Base-by-base conservation (phyloP, 495 filamentous ascomycete genomes). In the Wilcoxina mikolae region DNA sequence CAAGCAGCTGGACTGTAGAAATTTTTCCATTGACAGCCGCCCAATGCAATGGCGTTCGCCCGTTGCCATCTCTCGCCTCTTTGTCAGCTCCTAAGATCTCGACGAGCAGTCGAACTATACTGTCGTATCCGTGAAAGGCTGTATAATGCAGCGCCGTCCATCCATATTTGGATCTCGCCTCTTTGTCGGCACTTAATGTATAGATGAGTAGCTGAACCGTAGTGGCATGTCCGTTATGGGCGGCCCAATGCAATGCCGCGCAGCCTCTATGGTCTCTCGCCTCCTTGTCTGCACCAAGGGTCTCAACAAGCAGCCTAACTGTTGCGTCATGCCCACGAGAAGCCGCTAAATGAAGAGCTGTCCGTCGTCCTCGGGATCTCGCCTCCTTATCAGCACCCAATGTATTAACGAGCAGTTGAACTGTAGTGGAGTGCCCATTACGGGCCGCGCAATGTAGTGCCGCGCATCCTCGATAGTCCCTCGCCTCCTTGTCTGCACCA, bases 1-100 rank as follows among this genome's bases (percentile, higher is more conserved):
- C 15, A 35, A 35, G 31, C 15, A 15, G 15, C 31, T n/a, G 31
- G 7, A 35, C 31, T 7, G 31, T 15, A 35, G 7, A 7, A 7
- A 35, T 7, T 7, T 35, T 7, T 35, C n/a, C 44, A 2, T 31
- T 35, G 18, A 26, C 55, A 28, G 29, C 45, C 9, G 59, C 59
- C 12, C 53, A 28, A 27, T 52, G 45, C 39, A 62, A 43, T 12
- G 53, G 29, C 17, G 59, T 62, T 43, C 44, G 50, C 7, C 59
- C 58, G 2, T 23, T 29, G 22, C 9, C 27, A 39, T 61, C 54
- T 25, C 17, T 27, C 18, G 39, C 2, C 22, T 28, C 27, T 22
- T 29, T 44, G 22, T 61, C 44, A 3, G 59, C 54, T 12, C 44
- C 59, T 7, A 35, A 35, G 31, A 15, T 7, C 31, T 35, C 31